Evolutionary conservation across 208 protist species (phyloP).

Genomic region (Trypanosoma scelopori): DNA sequence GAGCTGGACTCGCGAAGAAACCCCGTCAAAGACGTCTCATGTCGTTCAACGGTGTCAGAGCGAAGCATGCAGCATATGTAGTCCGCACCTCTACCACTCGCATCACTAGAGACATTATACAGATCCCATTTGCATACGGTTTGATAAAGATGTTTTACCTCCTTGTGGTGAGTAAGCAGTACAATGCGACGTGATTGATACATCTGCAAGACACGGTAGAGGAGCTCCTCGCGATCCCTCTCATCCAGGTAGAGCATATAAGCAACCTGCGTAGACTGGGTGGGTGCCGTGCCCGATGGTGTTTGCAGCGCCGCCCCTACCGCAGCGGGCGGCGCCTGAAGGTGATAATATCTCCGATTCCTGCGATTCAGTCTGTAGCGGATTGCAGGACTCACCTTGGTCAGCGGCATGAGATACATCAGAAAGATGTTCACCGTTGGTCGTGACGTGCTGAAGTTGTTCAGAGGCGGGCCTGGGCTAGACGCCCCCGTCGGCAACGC

Average conservation of each 20-base stretch:
- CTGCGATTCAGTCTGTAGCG: slow-evolving; percentile 50
- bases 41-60: slow-evolving; percentile 40
- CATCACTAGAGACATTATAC: slow-evolving; percentile 16
- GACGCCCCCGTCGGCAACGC: background rate
- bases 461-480: background rate
- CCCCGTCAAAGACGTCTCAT: slow-evolving; percentile 22
- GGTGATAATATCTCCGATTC: slow-evolving; percentile 73
- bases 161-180: slow-evolving; percentile 77
- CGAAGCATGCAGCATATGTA: slow-evolving; percentile 38
- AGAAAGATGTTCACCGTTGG: slow-evolving; percentile 32
- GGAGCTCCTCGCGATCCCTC: slow-evolving; percentile 49
- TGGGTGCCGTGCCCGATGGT: slow-evolving; percentile 43
- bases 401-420: slow-evolving; percentile 50
- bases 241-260: slow-evolving; percentile 57
- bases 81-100: slow-evolving; percentile 15
- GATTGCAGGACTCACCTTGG: slow-evolving; percentile 33
- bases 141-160: slow-evolving; percentile 54
- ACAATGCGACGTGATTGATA: slow-evolving; percentile 48
- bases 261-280: slow-evolving; percentile 40
- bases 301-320: slow-evolving; percentile 30
- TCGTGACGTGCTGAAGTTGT: slow-evolving; percentile 5
- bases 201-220: slow-evolving; percentile 48
- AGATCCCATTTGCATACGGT: slow-evolving; percentile 51
- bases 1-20: slow-evolving; percentile 24
- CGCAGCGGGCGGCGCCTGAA: slow-evolving; percentile 36